A percentile compares a stretch with the other conserved stretches of the same genome.
Evolutionary conservation across 2,329 filamentous ascomycete genomes (phyloP).

Genomic region (Elsinoe arachidis): DNA sequence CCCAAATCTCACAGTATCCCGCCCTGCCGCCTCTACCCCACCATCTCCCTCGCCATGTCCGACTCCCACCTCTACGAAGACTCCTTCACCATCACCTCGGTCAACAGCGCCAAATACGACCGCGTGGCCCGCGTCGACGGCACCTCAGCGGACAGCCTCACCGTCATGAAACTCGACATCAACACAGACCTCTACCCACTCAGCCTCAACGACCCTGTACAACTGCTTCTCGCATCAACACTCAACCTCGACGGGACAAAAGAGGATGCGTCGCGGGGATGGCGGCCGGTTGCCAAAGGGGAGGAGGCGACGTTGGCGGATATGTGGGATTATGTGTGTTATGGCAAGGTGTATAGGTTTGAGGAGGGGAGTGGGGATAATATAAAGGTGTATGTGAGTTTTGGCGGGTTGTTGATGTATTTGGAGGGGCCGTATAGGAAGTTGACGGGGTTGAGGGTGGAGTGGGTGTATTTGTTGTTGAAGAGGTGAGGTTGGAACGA

Average conservation of each 20-base stretch:
- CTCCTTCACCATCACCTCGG: constrained; percentile 69
- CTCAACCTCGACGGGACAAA: constrained; percentile 76
- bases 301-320: constrained; percentile 53
- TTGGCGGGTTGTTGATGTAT: constrained; percentile 76
- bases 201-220: constrained; percentile 63
- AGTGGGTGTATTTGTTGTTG: constrained; percentile 84
- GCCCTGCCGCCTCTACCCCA: background rate
- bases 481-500: constrained; percentile 58
- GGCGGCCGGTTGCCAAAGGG: constrained; percentile 61
- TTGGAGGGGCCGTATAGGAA: constrained; percentile 94
- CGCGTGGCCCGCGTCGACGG: constrained; percentile 79
- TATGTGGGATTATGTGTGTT: constrained; percentile 79
- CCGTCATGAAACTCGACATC: constrained; percentile 78
- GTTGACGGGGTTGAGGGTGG: constrained; percentile 80
- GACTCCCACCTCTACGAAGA: constrained; percentile 94
- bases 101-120: constrained; percentile 87
- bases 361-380: constrained; percentile 75
- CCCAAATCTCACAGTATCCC: background rate
- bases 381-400: constrained; percentile 55
- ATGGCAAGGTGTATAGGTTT: constrained; percentile 83
- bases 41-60: constrained; percentile 46
- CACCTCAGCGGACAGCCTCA: constrained; percentile 64
- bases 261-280: constrained; percentile 41
- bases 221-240: constrained; percentile 75
- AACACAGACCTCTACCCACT: constrained; percentile 88